These are phyloP conservation scores for Cystofilobasidium capitatum DNA, from an alignment of 768 basidiomycete genomes.

Conservation along the genomic window DNA sequence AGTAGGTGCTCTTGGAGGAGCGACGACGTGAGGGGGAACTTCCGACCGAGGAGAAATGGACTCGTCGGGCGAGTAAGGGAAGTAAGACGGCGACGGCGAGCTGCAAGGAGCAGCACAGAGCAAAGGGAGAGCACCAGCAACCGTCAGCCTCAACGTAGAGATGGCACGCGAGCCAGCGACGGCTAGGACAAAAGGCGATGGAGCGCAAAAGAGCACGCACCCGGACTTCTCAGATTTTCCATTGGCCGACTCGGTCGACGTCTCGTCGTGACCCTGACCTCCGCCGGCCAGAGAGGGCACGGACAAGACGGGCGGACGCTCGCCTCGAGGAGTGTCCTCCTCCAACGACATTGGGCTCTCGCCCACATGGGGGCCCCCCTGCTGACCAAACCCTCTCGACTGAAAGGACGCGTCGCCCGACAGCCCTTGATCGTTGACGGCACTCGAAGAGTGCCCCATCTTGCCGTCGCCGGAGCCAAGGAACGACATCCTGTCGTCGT, in stretches of 20 bases:
- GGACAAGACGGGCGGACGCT: not conserved
- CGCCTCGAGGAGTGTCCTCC: slow-evolving; percentile 14
- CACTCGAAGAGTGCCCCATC: no score
- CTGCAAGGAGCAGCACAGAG: not conserved
- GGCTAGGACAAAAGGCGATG: not conserved
- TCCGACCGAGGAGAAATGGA: not conserved
- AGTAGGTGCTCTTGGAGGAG: not conserved
- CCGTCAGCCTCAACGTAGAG: not conserved
- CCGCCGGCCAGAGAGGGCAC: not conserved
- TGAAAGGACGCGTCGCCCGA: not conserved
- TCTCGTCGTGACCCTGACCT: no score
- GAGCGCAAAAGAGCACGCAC: no score
- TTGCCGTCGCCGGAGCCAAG: not conserved
- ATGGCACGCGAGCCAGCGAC: not conserved
- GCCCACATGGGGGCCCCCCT: no score
- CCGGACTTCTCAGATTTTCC: no score
- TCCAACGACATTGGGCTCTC: not conserved
- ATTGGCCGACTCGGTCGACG: no score
- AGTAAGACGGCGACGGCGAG: slow-evolving; percentile 11
- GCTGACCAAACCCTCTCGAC: no score
- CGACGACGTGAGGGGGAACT: not conserved
- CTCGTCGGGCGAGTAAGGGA: slow-evolving; percentile 5
- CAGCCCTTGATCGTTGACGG: no score
- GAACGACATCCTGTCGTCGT: not conserved
- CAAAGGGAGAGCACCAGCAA: not conserved